These are phyloP conservation scores for Heimioporus sp. DNA, from an alignment of 768 basidiomycete genomes.

Conservation along the genomic window DNA sequence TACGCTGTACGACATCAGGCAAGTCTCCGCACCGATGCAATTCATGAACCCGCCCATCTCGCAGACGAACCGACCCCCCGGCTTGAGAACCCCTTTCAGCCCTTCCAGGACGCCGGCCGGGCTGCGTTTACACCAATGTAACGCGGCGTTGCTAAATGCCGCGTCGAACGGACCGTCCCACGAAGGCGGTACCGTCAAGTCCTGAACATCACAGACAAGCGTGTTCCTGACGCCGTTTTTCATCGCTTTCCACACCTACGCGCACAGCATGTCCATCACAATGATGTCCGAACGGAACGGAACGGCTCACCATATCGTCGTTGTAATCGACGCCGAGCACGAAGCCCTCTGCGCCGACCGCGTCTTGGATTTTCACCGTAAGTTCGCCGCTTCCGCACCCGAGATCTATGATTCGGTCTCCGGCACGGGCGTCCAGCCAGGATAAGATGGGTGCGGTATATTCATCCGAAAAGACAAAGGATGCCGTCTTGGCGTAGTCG, in stretches of 20 bases:
- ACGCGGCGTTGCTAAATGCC: slow-evolving; percentile 74
- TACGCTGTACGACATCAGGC: slow-evolving; percentile 1
- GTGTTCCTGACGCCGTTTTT: slow-evolving; percentile 44
- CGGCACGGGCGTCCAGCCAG: slow-evolving; percentile 58
- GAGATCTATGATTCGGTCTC: slow-evolving; percentile 71
- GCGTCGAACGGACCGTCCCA: slow-evolving; percentile 55
- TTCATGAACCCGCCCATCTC: slow-evolving; percentile 83
- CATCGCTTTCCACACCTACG: slow-evolving; percentile 54
- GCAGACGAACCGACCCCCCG: slow-evolving; percentile 67
- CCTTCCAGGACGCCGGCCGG: slow-evolving; percentile 64
- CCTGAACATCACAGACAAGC: slow-evolving; percentile 56
- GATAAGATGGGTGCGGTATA: slow-evolving; percentile 54
- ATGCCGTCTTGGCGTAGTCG: slow-evolving; percentile 59
- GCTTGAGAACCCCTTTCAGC: slow-evolving; percentile 59
- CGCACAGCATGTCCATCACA: neutral
- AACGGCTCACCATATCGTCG: slow-evolving; percentile 61
- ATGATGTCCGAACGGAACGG: neutral
- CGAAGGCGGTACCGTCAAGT: slow-evolving; percentile 35
- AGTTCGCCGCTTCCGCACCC: slow-evolving; percentile 87
- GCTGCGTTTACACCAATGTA: slow-evolving; percentile 85
- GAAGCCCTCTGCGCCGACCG: slow-evolving; percentile 50
- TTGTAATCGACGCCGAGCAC: slow-evolving; percentile 72
- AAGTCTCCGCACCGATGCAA: slow-evolving; percentile 48
- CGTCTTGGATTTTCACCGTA: slow-evolving; percentile 52
- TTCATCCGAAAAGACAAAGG: slow-evolving; percentile 61